These are phyloP conservation scores for Fusarium circinatum DNA, from an alignment of 2,329 filamentous ascomycete species.

Conservation along the genomic window DNA sequence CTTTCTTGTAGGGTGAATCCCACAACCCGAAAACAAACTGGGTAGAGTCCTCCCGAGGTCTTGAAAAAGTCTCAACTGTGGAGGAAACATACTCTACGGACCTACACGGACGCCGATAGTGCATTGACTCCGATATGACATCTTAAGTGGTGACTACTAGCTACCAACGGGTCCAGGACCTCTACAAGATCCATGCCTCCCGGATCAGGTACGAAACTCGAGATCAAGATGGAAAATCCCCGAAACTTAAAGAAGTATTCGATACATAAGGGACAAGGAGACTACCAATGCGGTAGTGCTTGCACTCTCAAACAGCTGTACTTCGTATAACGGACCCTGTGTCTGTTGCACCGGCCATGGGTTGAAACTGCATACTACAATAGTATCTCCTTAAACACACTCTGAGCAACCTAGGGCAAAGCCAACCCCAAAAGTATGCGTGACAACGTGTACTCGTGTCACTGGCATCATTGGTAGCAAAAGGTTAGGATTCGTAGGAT, in stretches of 20 bases:
- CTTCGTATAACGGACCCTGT: conserved; percentile 14
- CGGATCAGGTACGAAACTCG: not conserved
- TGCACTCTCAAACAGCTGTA: conserved; percentile 1
- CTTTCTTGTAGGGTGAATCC: not conserved
- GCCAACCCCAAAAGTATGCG: conserved; percentile 1
- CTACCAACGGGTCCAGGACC: not conserved
- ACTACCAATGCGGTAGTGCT: not conserved
- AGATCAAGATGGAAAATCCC: not conserved
- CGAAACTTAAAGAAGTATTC: not conserved
- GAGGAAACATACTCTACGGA: not conserved
- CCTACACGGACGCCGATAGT: not conserved
- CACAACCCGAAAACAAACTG: not conserved
- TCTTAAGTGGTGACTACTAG: not conserved
- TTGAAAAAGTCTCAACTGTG: not conserved
- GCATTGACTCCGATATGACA: not conserved
- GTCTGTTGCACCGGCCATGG: conserved; percentile 12
- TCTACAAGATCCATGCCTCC: not conserved
- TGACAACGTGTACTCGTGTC: not conserved
- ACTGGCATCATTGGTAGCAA: not conserved
- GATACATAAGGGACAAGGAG: not conserved
- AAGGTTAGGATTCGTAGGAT: not conserved
- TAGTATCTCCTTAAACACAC: not conserved
- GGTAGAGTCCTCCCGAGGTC: not conserved
- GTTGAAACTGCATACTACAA: conserved; percentile 12
- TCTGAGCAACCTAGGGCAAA: conserved; percentile 14